Percentiles rank a stretch among this genome's conserved stretches.
These are phyloP conservation scores for Herpomyces periplanetae DNA, from an alignment of 2,329 filamentous ascomycete genomes.

Conservation along the genomic window DNA sequence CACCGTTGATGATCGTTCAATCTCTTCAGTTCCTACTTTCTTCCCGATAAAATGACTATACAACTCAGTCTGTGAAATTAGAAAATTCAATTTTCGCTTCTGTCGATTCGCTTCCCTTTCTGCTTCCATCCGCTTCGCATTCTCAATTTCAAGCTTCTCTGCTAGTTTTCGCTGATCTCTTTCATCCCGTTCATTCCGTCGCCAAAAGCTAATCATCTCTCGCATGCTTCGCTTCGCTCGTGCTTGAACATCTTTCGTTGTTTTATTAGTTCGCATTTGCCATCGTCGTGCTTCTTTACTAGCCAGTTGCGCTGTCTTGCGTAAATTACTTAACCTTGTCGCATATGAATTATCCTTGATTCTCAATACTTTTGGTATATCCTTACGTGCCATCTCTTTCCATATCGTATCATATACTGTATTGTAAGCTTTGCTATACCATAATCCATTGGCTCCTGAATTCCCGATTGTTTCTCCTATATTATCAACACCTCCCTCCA, in stretches of 20 bases:
- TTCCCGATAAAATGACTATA: constrained; percentile 98
- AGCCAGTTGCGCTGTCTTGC: constrained; percentile 82
- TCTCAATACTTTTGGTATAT: constrained; percentile 65
- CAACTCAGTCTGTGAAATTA: constrained; percentile 90
- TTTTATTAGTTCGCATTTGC: constrained; percentile 94
- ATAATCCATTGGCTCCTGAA: constrained; percentile 13
- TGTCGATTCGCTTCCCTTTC: constrained; percentile 88
- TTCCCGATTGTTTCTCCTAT: constrained; percentile 7
- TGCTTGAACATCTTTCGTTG: constrained; percentile 83
- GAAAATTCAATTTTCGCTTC: constrained; percentile 93
- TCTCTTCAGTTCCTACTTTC: constrained; percentile 91
- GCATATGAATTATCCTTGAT: constrained; percentile 50
- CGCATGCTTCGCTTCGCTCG: constrained; percentile 91
- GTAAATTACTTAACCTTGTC: constrained; percentile 69
- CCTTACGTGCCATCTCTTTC: constrained; percentile 70
- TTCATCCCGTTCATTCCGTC: constrained; percentile 87
- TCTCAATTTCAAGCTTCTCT: constrained; percentile 79
- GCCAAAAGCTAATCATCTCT: constrained; percentile 99
- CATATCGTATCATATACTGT: constrained; percentile 93
- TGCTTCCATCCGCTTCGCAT: constrained; percentile 78
- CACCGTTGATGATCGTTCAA: constrained; percentile 21
- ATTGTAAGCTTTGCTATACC: constrained; percentile 70
- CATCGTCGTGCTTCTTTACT: constrained; percentile 89
- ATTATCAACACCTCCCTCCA: constrained; percentile 9
- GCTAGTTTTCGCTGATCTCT: constrained; percentile 71